Evolutionary conservation across 2,329 filamentous ascomycete genomes (phyloP).

Genomic region (Fusarium caatingaense): DNA sequence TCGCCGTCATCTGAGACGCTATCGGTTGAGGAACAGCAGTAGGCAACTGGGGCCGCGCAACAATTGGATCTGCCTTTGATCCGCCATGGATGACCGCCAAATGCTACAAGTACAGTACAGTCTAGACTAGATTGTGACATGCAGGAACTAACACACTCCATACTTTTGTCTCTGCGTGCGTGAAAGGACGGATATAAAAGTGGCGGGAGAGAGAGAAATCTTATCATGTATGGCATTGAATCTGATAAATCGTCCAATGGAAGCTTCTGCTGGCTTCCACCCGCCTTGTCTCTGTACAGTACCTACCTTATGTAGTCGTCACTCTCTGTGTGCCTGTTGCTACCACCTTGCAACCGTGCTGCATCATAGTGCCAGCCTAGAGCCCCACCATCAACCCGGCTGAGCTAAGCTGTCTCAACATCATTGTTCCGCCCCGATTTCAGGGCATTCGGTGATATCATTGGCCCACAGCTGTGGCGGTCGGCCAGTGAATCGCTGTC

Average conservation of each 20-base stretch:
- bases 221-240: background rate
- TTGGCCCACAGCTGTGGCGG: constrained; percentile 49
- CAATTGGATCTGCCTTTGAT: constrained; percentile 31
- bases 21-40: constrained; percentile 1
- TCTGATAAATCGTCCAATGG: constrained; percentile 16
- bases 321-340: constrained; percentile 45
- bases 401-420: constrained; percentile 48
- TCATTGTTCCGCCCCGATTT: constrained; percentile 52
- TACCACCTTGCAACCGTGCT: constrained; percentile 35
- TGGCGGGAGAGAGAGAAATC: constrained; percentile 10
- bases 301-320: constrained; percentile 33
- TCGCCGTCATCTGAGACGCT: background rate
- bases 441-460: constrained; percentile 48
- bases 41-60: constrained; percentile 29
- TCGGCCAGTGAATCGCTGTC: constrained; percentile 46
- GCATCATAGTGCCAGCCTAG: constrained; percentile 43
- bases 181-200: constrained; percentile 12
- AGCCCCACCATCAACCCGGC: constrained; percentile 33
- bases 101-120: constrained; percentile 5
- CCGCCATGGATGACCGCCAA: constrained; percentile 27
- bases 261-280: constrained; percentile 41
- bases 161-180: constrained; percentile 10
- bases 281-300: constrained; percentile 34
- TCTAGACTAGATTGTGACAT: constrained; percentile 16
- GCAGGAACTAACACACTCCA: constrained; percentile 15